Percentiles rank a stretch among this genome's conserved stretches.
Evolutionary conservation across 2,329 filamentous ascomycete species (phyloP).

Genomic region (Byssothecium circinans): DNA sequence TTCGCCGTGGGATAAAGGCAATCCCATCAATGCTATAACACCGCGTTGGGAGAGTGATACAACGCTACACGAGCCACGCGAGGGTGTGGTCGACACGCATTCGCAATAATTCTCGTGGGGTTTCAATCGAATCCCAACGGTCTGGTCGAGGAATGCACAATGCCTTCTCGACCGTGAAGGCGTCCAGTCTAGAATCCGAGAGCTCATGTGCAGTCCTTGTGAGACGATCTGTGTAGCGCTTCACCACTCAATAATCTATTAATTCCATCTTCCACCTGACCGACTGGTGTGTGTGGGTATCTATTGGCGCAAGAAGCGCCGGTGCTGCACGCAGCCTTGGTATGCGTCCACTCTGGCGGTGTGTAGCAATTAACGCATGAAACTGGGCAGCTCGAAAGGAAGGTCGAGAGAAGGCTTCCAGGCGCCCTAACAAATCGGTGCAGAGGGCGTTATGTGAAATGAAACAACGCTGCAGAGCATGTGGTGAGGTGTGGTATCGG

Average conservation of each 20-base stretch:
- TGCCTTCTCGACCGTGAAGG: neutral
- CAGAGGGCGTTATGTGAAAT: constrained; percentile 4
- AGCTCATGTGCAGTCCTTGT: neutral
- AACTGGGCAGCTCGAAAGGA: neutral
- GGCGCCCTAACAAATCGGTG: neutral
- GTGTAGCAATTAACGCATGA: neutral
- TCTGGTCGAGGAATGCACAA: neutral
- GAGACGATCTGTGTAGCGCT: constrained; percentile 1
- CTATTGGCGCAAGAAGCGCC: neutral
- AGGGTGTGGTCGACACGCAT: neutral
- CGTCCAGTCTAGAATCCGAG: neutral
- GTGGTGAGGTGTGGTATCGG: neutral
- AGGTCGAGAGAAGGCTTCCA: neutral
- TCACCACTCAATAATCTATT: no score
- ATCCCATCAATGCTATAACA: neutral
- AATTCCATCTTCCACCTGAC: neutral
- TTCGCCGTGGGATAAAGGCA: constrained; percentile 1
- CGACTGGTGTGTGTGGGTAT: constrained; percentile 11
- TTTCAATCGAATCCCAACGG: neutral
- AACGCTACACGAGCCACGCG: constrained; percentile 6
- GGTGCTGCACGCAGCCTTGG: neutral
- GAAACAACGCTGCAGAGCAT: neutral
- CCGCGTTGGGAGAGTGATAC: constrained; percentile 1
- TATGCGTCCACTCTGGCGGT: neutral
- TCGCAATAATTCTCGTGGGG: neutral